Evolutionary conservation across 225 moss, liverwort and hornwort species (phyloP).

Genomic region (Bryoerythrophyllum caledonicum): DNA sequence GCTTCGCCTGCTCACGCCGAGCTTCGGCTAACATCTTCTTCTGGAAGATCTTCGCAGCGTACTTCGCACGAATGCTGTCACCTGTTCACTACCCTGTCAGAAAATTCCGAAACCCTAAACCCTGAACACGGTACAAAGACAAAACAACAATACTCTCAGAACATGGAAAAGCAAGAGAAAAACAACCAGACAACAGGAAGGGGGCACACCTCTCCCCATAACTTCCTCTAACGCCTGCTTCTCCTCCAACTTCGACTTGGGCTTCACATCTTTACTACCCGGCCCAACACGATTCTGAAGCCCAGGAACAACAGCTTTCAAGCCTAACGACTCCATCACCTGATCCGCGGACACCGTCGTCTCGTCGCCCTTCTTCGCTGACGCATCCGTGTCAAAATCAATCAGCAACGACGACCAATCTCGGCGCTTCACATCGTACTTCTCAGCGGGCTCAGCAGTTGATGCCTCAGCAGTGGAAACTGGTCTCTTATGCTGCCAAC

Average conservation of each 20-base stretch:
- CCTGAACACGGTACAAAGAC: neutral
- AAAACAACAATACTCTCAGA: too few relatives aligned
- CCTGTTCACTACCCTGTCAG: constrained; percentile 30
- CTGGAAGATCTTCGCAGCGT: constrained; percentile 70
- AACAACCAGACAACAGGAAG: too few relatives aligned
- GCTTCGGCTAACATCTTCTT: constrained; percentile 75
- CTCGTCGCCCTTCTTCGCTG: constrained; percentile 36
- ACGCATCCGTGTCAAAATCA: constrained; percentile 44
- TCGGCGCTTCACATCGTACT: constrained; percentile 55
- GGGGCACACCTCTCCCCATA: constrained; percentile 58
- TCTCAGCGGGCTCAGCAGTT: constrained; percentile 21
- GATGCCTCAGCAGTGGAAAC: neutral
- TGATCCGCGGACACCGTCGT: constrained; percentile 59
- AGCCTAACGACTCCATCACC: constrained; percentile 70
- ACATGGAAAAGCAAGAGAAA: too few relatives aligned
- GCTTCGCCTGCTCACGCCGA: constrained; percentile 74
- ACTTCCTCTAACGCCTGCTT: constrained; percentile 65
- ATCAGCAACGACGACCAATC: constrained; percentile 71
- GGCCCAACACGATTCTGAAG: constrained; percentile 56
- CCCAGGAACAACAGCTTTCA: constrained; percentile 56
- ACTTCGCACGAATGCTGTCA: constrained; percentile 84
- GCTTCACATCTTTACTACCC: constrained; percentile 30
- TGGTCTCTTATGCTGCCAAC: too few relatives aligned
- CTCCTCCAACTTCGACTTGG: constrained; percentile 52
- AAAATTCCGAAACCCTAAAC: neutral